Conservation (phyloP, 2,329 filamentous ascomycete genomes). For the Trematosphaeria pertusa region DNA sequence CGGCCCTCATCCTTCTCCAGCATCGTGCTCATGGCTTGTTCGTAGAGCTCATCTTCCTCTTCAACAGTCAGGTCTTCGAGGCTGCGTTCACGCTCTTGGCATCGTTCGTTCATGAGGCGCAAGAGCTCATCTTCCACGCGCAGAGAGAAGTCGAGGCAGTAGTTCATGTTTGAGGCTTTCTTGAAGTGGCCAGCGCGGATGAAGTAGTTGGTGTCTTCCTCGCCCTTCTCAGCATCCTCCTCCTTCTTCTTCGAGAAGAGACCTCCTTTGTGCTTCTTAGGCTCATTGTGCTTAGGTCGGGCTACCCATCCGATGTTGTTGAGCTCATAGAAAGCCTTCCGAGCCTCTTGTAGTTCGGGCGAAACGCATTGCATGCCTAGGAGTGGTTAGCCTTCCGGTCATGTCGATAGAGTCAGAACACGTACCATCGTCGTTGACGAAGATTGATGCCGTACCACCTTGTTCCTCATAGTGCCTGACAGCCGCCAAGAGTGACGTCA, state of each 20-base stretch:
- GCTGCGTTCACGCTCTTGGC: conserved; percentile 23
- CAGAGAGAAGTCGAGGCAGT: conserved; percentile 66
- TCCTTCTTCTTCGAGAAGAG: conserved; percentile 33
- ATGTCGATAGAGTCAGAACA: no score
- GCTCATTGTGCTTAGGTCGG: conserved; percentile 50
- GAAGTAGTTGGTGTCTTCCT: conserved; percentile 56
- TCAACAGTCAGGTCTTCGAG: conserved; percentile 33
- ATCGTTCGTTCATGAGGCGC: conserved; percentile 30
- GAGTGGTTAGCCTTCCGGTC: background rate
- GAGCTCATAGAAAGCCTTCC: conserved; percentile 56
- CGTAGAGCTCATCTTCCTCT: conserved; percentile 34
- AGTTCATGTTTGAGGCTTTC: conserved; percentile 74
- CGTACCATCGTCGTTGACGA: conserved; percentile 65
- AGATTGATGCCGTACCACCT: conserved; percentile 69
- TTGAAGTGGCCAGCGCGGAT: conserved; percentile 38
- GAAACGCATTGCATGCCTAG: conserved; percentile 65
- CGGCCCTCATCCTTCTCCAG: conserved; percentile 71
- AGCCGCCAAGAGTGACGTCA: conserved; percentile 75
- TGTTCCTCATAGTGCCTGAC: conserved; percentile 57
- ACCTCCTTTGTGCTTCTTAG: conserved; percentile 46
- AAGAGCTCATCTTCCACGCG: conserved; percentile 68
- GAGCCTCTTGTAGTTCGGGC: conserved; percentile 50
- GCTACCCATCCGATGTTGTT: conserved; percentile 57
- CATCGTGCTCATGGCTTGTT: conserved; percentile 59
- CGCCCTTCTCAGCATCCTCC: conserved; percentile 10